These are phyloP conservation scores for Zopfochytrium polystomum DNA, from an alignment of 371 early-diverging fungal genomes.

Conservation along the genomic window DNA sequence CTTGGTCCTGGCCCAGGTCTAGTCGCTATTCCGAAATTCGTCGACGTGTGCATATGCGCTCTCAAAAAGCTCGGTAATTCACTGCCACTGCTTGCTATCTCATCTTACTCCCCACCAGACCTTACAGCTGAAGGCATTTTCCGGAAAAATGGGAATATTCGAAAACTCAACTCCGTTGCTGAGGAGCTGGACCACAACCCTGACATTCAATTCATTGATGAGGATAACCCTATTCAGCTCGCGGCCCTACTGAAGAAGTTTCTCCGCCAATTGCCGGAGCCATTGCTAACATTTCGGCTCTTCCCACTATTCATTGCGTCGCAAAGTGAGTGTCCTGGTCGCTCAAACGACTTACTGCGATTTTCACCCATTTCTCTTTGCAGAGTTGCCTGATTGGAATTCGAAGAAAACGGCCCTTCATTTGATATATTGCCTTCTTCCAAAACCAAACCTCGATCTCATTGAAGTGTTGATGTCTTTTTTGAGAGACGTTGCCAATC, in stretches of 20 bases:
- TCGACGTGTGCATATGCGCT: slow-evolving; percentile 75
- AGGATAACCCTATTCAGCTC: slow-evolving; percentile 78
- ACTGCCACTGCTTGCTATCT: not conserved
- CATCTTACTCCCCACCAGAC: slow-evolving; percentile 48
- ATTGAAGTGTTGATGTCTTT: slow-evolving; percentile 82
- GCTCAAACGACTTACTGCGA: not conserved
- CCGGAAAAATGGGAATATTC: slow-evolving; percentile 95
- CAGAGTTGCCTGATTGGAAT: slow-evolving; percentile 53
- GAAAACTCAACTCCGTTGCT: slow-evolving; percentile 71
- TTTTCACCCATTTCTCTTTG: slow-evolving; percentile 3
- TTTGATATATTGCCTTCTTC: slow-evolving; percentile 76
- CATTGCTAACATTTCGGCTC: slow-evolving; percentile 82
- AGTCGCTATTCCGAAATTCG: slow-evolving; percentile 77
- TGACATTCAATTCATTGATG: slow-evolving; percentile 59
- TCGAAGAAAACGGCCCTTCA: slow-evolving; percentile 64
- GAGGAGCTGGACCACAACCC: slow-evolving; percentile 72
- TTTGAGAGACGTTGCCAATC: slow-evolving; percentile 67
- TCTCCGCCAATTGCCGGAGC: slow-evolving; percentile 92
- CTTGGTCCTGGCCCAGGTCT: slow-evolving; percentile 71
- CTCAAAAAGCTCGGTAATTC: slow-evolving; percentile 76
- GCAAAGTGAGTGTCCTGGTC: slow-evolving; percentile 55
- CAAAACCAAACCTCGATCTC: slow-evolving; percentile 86
- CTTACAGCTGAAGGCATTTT: slow-evolving; percentile 91
- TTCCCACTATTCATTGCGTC: slow-evolving; percentile 75
- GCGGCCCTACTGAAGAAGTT: slow-evolving; percentile 93